Conservation (phyloP, 306 rosid species). For the Acacia acuminata region DNA sequence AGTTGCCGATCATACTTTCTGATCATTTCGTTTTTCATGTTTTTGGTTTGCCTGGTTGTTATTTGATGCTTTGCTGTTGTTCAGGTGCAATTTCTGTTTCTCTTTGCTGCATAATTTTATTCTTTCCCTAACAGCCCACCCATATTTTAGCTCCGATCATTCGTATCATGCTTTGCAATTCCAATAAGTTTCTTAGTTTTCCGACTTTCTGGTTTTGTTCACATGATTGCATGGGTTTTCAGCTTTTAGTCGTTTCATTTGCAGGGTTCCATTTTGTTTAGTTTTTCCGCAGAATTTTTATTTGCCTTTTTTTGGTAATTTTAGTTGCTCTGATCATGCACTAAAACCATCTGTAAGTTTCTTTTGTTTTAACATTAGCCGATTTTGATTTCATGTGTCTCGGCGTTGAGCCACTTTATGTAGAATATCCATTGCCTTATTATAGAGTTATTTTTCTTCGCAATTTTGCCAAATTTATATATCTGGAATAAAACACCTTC, state of each 20-base stretch:
- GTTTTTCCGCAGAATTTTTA: not conserved
- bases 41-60: not conserved
- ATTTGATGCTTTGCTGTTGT: not conserved
- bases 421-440: not conserved
- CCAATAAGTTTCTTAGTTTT: not conserved
- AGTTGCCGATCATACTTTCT: not conserved
- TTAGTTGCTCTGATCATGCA: not conserved
- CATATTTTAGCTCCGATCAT: not conserved
- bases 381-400: not conserved
- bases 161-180: not conserved
- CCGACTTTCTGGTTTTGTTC: not conserved
- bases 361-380: not conserved
- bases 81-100: not conserved
- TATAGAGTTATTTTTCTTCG: not conserved
- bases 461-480: not conserved
- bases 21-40: not conserved
- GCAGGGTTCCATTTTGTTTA: not conserved
- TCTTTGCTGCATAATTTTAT: not conserved
- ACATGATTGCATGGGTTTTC: not conserved
- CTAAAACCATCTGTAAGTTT: not conserved
- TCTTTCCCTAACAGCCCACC: not conserved
- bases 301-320: not conserved
- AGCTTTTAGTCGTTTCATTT: not conserved
- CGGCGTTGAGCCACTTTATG: not conserved
- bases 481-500: not conserved